phyloP scores from a whole-genome alignment of 257 asterid genomes.

The Handroanthus guayacan region DNA sequence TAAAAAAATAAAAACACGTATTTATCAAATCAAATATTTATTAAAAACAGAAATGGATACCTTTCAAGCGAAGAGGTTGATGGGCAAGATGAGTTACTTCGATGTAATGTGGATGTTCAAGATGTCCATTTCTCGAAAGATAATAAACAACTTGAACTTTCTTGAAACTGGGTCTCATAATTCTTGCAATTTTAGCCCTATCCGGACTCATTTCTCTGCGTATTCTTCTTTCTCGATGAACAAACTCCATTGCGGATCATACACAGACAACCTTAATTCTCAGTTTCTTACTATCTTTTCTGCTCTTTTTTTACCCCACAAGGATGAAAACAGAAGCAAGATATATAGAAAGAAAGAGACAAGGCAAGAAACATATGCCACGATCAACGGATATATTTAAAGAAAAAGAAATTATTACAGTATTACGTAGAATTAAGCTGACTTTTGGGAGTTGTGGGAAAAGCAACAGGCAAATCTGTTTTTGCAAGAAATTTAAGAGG shows the following conservation, averaged over 20 bases:
- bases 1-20: no score
- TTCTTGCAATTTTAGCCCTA: slow-evolving; percentile 37
- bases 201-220: slow-evolving; percentile 55
- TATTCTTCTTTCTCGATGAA: slow-evolving; percentile 39
- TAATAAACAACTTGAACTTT: slow-evolving; percentile 71
- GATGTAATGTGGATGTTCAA: slow-evolving; percentile 76
- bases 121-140: slow-evolving; percentile 73
- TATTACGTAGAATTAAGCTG: slow-evolving; percentile 10
- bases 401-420: slow-evolving; percentile 3
- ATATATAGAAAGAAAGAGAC: slow-evolving; percentile 1
- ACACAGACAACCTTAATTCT: background rate
- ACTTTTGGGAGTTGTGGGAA: background rate
- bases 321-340: background rate
- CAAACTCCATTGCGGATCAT: background rate
- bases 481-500: slow-evolving; percentile 26
- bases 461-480: background rate
- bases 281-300: no score
- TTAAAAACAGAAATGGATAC: slow-evolving; percentile 28
- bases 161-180: slow-evolving; percentile 49
- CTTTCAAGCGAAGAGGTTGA: slow-evolving; percentile 68
- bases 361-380: background rate
- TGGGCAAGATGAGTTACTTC: slow-evolving; percentile 63
- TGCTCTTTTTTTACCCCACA: background rate
- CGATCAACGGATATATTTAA: background rate
- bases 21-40: no score